Evolutionary conservation across 2,329 filamentous ascomycete genomes (phyloP).

Genomic region (Chaetomium strumarium): DNA sequence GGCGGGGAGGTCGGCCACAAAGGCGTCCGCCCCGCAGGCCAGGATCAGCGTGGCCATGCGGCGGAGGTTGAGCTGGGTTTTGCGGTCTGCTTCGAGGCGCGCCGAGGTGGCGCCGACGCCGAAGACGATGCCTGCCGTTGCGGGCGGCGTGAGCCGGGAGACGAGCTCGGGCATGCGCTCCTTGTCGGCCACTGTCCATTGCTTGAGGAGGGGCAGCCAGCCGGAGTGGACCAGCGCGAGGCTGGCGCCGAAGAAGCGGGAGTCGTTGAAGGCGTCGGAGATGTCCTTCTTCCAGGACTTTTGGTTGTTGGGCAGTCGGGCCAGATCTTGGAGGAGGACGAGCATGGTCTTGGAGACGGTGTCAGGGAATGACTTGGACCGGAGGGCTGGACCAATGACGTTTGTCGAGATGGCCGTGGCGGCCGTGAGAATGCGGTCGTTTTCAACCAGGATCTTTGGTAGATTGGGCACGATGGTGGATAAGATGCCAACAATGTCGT

Average conservation of each 20-base stretch:
- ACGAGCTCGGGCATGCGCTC: conserved; percentile 80
- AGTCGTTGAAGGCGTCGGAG: conserved; percentile 84
- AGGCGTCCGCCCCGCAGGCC: conserved; percentile 70
- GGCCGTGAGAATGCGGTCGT: conserved; percentile 74
- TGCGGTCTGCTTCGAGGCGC: conserved; percentile 88
- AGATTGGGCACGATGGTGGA: conserved; percentile 73
- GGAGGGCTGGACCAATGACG: conserved; percentile 74
- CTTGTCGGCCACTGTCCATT: conserved; percentile 83
- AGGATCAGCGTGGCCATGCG: conserved; percentile 75
- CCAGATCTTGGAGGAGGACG: conserved; percentile 68
- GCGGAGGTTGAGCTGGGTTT: conserved; percentile 82
- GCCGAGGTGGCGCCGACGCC: conserved; percentile 95
- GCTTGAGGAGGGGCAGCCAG: conserved; percentile 78
- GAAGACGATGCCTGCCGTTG: conserved; percentile 93
- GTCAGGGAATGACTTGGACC: conserved; percentile 79
- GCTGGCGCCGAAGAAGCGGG: conserved; percentile 72
- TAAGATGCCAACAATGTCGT: conserved; percentile 76
- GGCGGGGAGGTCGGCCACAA: conserved; percentile 65
- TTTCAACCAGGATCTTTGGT: conserved; percentile 75
- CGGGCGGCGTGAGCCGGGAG: conserved; percentile 71
- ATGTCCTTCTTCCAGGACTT: conserved; percentile 94
- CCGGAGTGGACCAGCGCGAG: conserved; percentile 59
- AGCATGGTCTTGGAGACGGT: conserved; percentile 70
- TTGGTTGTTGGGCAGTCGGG: conserved; percentile 70
- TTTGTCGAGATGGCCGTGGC: conserved; percentile 76